Evolutionary conservation across 2,329 filamentous ascomycete genomes (phyloP), one percentile per base, ranked within the genome.

Genomic region (Fusarium sp.): DNA sequence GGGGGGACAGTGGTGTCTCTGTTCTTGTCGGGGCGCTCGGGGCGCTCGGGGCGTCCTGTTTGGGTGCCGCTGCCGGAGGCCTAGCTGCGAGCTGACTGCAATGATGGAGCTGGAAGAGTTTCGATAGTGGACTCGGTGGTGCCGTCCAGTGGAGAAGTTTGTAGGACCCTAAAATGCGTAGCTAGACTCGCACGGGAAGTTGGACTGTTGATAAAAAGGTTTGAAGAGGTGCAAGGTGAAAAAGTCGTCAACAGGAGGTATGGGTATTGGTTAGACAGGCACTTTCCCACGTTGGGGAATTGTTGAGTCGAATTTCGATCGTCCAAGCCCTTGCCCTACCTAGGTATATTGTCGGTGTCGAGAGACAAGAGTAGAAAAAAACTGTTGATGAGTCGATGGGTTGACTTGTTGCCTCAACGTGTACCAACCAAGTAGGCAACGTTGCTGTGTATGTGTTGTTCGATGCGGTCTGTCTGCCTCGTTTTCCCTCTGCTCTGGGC

Each of bases 311-410:
- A 31, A 42, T 46, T 65, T 68, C 13, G 49, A 38, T 57, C 34
- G 58, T 60, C 49, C 46, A 67, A 68, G 68, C 68, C 68, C 68
- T 70, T 70, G 67, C 68, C 68, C 68, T 69, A 70, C 68, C 68
- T 69, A 70, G 57, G 50, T 36, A 33, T 29, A 33, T 29, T 60
- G 62, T 62, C 42, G 42, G 42, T 27, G 42, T 46, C 42, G 23
- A 27, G 18, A 11, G 44, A 23, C 18, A 50, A 51, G 33, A 4
- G 8, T 4, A 9, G 34, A 18, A 25, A 50, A 55, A 53, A 40
- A 54, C 46, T 34, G 49, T 60, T 38, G 40, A 63, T 66, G 49
- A 66, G 67, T 63, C 53, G 65, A 58, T 56, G 38, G 29, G 42
- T 42, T 49, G 25, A 31, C 31, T 50, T 23, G 18, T 33, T 33